Base-by-base conservation (phyloP, 1,139 yeast genomes). In the Geotrichum histeridarum region DNA sequence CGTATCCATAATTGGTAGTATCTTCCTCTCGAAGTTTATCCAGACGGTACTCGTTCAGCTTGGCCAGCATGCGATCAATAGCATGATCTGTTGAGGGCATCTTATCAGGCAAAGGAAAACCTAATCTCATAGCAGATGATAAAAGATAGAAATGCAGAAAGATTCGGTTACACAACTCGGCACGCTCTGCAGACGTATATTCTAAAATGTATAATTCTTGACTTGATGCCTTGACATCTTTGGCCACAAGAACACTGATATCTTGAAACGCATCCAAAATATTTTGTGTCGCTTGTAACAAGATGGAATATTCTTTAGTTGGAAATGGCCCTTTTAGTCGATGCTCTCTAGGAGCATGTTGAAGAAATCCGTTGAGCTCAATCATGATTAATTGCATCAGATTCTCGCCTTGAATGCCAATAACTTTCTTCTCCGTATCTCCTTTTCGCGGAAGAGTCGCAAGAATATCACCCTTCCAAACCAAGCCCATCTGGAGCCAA, bases 71-170 rank as follows among this genome's bases (percentile, higher is more conserved):
- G 39, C 91, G 70, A 59, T 83, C 88, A 63, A 83, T 81, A 0
- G 95, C 86, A 66, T 84, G 88, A 50, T 81, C 87, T 0, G 89
- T 84, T 0, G 89, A 83, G 0, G 94, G 94, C 3, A 91, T 84
- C 61, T 83, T 83, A 36, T 78, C 80, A 0, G 95, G 94, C 31
- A 86, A 67, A 1, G 95, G 95, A 58, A 86, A 80, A 2, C 90
- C 90, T 22, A 88, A 71, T 53, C 82, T 77, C 73, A 88, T 75
- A 0, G 95, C 86, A 36, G 93, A 82, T 2, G 95, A 84, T 9
- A 86, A 75, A 81, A 86, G 83, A 71, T 86, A 86, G 64, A 87
- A 86, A 7, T 84, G 80, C 58, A 86, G 73, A 60, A 87, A 86
- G 0, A 87, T 79, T 30, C 93, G 70, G 60, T 83, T 84, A 62